Base-by-base conservation (phyloP, 768 basidiomycete species). In the Leucogyrophana mollusca region DNA sequence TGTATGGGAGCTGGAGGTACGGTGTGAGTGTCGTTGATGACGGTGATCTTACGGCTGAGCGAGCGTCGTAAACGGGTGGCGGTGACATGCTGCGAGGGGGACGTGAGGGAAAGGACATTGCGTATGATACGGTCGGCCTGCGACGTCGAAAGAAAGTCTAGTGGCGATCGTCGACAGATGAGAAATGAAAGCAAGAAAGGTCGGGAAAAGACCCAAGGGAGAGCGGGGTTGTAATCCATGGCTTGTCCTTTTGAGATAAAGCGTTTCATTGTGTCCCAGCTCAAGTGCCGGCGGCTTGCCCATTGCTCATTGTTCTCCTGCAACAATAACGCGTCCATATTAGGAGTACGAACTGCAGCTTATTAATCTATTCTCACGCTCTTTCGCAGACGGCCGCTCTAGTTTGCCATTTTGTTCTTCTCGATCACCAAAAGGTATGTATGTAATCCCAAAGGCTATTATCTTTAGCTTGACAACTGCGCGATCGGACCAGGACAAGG, bases 1-100 rank as follows among this genome's bases (percentile, higher is more conserved):
- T 76, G 57, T 94, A 84, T 22, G 83, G 75, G 27, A 94, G 85
- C 53, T 83, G 76, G 40, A 97, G 84, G 65, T 94, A 94, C 7
- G 93, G 90, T 50, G 77, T 83, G 47, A 94, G 82, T 14, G 70
- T 61, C 38, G 58, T 68, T 38, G 60, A 46, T 32, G 61, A 51
- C 27, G 53, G 27, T 18, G 49, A 53, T 21, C 34, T 58, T 46
- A 50, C 37, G 21, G 61, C 59, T 23, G 74, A 76, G 63, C 54
- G 67, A 70, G 74, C 60, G 72, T 79, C 80, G 70, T 83, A 82
- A 58, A 70, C 71, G 40, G 82, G 78, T 24, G 83, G 78, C 23
- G 80, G 78, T 3, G 71, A 60, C 49, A 54, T 56, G 46, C 56
- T 56, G 50, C 59, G 60, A 46, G 59, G 46, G 43, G 56, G 54